A percentile compares a stretch with the other conserved stretches of the same genome.
These are phyloP conservation scores for Reticulascus tulasneorum DNA, from an alignment of 2,329 filamentous ascomycete species.

Conservation along the genomic window DNA sequence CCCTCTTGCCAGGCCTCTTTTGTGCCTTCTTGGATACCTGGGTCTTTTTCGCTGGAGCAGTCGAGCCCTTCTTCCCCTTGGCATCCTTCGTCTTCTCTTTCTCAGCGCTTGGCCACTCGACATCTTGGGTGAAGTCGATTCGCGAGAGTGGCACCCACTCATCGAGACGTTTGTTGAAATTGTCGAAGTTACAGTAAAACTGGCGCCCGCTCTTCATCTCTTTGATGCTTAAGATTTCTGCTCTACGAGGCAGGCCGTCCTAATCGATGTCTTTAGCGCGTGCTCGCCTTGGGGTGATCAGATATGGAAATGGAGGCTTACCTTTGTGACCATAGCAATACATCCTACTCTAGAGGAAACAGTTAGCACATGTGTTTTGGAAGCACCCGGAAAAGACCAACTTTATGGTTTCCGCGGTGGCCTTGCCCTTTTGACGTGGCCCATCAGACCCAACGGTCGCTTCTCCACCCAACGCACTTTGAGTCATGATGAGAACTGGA, in stretches of 20 bases:
- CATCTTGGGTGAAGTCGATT: constrained; percentile 83
- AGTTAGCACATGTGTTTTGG: not conserved
- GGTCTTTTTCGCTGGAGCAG: constrained; percentile 53
- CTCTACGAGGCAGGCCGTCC: constrained; percentile 84
- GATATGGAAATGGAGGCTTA: not conserved
- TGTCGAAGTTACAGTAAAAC: constrained; percentile 96
- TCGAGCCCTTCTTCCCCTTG: constrained; percentile 68
- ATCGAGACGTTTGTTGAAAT: constrained; percentile 83
- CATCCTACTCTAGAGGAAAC: constrained; percentile 42
- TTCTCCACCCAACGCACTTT: constrained; percentile 45
- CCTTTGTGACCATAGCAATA: constrained; percentile 58
- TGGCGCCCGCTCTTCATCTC: constrained; percentile 83
- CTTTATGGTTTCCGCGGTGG: constrained; percentile 80
- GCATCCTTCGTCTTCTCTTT: constrained; percentile 72
- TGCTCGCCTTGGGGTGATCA: constrained; percentile 1
- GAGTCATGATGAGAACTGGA: constrained; percentile 46
- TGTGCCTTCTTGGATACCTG: constrained; percentile 54
- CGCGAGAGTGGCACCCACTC: constrained; percentile 86
- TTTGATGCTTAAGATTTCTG: constrained; percentile 93
- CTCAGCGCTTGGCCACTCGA: constrained; percentile 93
- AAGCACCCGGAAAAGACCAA: constrained; percentile 36
- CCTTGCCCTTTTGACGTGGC: constrained; percentile 68
- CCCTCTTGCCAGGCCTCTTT: constrained; percentile 51
- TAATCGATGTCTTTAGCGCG: too few species aligned
- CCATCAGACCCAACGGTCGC: constrained; percentile 53